These are phyloP conservation scores for Wickerhamiella nectarea DNA, from an alignment of 805 yeast species.

Conservation along the genomic window DNA sequence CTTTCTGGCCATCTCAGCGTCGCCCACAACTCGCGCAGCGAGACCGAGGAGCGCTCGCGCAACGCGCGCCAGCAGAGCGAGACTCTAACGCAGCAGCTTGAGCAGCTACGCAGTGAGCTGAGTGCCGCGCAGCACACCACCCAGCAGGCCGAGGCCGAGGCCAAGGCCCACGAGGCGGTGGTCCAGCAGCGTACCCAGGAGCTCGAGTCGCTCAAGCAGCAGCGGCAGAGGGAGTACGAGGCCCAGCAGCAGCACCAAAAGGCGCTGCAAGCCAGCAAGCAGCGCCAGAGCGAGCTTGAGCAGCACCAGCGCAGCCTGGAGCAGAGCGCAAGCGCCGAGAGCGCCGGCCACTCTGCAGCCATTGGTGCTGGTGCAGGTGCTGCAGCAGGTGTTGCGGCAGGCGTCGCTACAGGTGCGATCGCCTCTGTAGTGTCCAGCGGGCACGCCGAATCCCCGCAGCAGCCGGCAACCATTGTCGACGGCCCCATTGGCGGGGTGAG, in stretches of 20 bases:
- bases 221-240: not conserved
- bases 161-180: conserved; percentile 8
- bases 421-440: too few species aligned
- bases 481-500: not conserved
- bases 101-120: conserved; percentile 8
- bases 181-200: not conserved
- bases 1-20: conserved; percentile 6
- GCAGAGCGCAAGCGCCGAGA: not conserved
- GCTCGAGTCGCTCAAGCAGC: not conserved
- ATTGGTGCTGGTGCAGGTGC: too few species aligned
- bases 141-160: conserved; percentile 11
- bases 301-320: not conserved
- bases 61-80: not conserved
- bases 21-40: conserved; percentile 7
- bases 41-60: not conserved
- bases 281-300: not conserved
- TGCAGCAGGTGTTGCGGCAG: too few species aligned
- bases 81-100: not conserved
- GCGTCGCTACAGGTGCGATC: too few species aligned
- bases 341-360: too few species aligned
- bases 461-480: not conserved
- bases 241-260: not conserved
- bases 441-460: too few species aligned
- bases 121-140: not conserved
- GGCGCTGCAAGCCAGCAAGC: not conserved